A percentile compares a stretch with the other conserved stretches of the same genome.
Evolutionary conservation across 768 basidiomycete species (phyloP).

Genomic region (Asterophora parasitica): DNA sequence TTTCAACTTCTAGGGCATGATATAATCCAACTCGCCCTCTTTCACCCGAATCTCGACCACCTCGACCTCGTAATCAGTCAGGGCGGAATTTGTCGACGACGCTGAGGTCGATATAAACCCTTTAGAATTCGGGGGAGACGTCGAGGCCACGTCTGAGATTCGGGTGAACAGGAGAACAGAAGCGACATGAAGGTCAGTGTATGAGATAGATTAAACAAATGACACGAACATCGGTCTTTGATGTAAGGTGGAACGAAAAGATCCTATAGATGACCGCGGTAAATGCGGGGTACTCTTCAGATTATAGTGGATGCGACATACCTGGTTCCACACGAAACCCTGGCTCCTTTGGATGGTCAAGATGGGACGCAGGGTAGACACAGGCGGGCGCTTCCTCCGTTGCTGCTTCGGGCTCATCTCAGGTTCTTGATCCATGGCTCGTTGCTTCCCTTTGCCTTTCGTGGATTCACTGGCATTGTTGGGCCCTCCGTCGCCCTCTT

Average conservation of each 20-base stretch:
- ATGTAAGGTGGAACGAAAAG: slow-evolving; percentile 86
- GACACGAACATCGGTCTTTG: slow-evolving; percentile 79
- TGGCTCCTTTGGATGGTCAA: slow-evolving; percentile 83
- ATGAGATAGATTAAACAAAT: slow-evolving; percentile 16
- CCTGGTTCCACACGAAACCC: slow-evolving; percentile 92
- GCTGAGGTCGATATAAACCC: slow-evolving; percentile 66
- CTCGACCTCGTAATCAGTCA: slow-evolving; percentile 79
- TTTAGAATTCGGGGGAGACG: slow-evolving; percentile 68
- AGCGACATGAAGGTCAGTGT: slow-evolving; percentile 14
- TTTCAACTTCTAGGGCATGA: slow-evolving; percentile 51
- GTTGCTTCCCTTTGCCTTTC: slow-evolving; percentile 80
- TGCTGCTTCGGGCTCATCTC: slow-evolving; percentile 44
- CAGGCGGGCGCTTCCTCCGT: slow-evolving; percentile 50
- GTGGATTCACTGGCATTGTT: slow-evolving; percentile 35
- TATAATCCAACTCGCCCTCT: slow-evolving; percentile 71
- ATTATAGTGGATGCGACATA: slow-evolving; percentile 27
- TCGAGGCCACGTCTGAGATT: slow-evolving; percentile 69
- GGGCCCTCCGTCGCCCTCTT: slow-evolving; percentile 32
- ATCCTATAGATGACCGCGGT: slow-evolving; percentile 41
- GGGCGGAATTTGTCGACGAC: slow-evolving; percentile 59
- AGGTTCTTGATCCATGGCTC: slow-evolving; percentile 63
- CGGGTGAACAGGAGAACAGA: slow-evolving; percentile 10
- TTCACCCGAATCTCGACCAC: slow-evolving; percentile 83
- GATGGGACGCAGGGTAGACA: slow-evolving; percentile 71
- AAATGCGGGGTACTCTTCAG: slow-evolving; percentile 1